Base-by-base conservation (phyloP, 2,329 filamentous ascomycete genomes). In the Beauveria bassiana region DNA sequence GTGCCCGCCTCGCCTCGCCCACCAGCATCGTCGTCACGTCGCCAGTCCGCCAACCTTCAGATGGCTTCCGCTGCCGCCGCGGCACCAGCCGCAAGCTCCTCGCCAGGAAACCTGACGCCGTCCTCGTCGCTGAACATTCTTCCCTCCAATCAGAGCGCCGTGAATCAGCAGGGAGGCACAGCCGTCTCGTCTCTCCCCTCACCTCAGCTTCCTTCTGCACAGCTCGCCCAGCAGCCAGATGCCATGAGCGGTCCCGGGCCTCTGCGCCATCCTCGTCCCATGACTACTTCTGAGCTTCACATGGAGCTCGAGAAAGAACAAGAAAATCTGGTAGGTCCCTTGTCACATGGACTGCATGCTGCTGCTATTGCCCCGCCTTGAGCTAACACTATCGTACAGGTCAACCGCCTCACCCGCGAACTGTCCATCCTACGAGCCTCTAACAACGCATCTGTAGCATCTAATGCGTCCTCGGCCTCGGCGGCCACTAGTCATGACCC, bases 251-350 rank as follows among this genome's bases (percentile, higher is more conserved):
- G 85, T 0, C 84, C 85, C 61, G 90, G 89, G 0, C 93, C 93
- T 4, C 77, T 96, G 68, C 85, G 93, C 65, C 93, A 96, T 72
- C 93, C 93, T 6, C 84, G 91, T 42, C 93, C 93, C 3, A 77
- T 97, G 72, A 97, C 93, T 0, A 87, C 91, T 1, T 89, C 91
- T 3, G 93, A 98, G 73, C 81, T 98, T 64, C 92, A 97, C 73
- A 81, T 90, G 63, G 86, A 96, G 76, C 81, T 97, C 28, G 93
- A 98, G 75, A 95, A 96, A 74, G 93, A 98, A 72, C 93, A 98
- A 69, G 93, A 98, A 74, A 90, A 92, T 42, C 88, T 97, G 69
- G 93, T 95, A 81, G 65, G 86, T 77, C 42, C 31, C 40, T 6
- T 20, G 34, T 20, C 46, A 43, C 56, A 51, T 28, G 46, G 16